Evolutionary conservation across 768 basidiomycete species (phyloP), one percentile per base, ranked within the genome.

Genomic region (Mrakia hoshinonis): DNA sequence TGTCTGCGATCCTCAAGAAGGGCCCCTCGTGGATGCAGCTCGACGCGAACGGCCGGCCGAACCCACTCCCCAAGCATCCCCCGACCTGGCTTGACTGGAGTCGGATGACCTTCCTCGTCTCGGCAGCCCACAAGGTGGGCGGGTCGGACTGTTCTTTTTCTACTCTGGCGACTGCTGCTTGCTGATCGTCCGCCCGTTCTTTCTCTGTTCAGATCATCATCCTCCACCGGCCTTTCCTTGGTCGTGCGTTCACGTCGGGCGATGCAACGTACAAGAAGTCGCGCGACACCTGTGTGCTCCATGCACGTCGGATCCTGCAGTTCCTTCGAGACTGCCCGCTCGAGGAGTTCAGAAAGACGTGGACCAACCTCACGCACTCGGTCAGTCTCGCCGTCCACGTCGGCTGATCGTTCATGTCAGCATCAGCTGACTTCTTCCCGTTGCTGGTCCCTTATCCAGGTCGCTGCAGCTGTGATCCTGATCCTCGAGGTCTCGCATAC

Each of bases 201-300:
- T 43, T 2, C 61, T 54, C 24, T 43, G 49, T 13, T 22, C 48
- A 75, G 52, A 66, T 75, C 34, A 74, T 75, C 61, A 72, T 75
- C n/a, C 54, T 75, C 10, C 73, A 75, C 47, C 73, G 75, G 38
- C 75, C 75, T 0, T 75, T 65, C 38, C 67, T 75, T 5, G 75
- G 75, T 13, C 38, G 73, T 15, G 75, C 73, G 2, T 75, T 75
- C 68, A 62, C 65, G 13, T 6, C 43, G 43, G 43, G 58, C 5
- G 75, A 73, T 54, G 55, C 72, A 12, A 67, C 55, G 38, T 73
- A 68, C 58, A 39, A 52, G 20, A 52, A 60, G 58, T 61, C 54
- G 1, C 10, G 72, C 24, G 72, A 68, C 26, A 34, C 58, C 6
- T 61, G 58, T 7, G 31, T 36, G 1, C 58, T 61, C 11, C 58